phyloP scores from a whole-genome alignment of 1,284 basidiomycete genomes.

The Boletus sp. region DNA sequence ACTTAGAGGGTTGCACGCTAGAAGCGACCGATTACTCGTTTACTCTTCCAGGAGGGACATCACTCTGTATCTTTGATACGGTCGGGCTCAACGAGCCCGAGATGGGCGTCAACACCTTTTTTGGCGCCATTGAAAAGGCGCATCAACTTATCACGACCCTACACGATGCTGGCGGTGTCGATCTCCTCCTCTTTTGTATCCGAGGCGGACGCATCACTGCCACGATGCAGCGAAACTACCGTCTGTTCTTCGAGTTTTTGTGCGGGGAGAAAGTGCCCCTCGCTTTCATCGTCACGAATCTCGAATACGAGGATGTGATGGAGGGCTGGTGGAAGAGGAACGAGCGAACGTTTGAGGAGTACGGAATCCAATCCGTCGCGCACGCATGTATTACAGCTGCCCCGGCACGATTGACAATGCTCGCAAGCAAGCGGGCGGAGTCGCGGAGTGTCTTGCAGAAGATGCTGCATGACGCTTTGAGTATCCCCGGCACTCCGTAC shows the following conservation, averaged over 20 bases:
- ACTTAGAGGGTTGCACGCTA: neutral
- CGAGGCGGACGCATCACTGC: neutral
- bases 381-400: constrained; percentile 1
- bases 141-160: neutral
- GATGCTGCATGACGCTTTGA: neutral
- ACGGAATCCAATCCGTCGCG: neutral
- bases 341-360: neutral
- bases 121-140: constrained; percentile 1
- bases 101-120: neutral
- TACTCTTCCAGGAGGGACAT: neutral
- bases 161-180: neutral
- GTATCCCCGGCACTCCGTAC: neutral
- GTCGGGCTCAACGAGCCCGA: constrained; percentile 1
- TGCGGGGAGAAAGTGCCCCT: neutral
- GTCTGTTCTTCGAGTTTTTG: neutral
- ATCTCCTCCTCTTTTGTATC: constrained; percentile 7
- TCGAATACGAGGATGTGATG: neutral
- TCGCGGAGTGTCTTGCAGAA: neutral
- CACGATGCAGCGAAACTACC: neutral
- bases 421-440: neutral
- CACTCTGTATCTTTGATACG: neutral
- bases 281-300: constrained; percentile 1
- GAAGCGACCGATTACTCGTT: neutral
- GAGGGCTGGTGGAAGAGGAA: constrained; percentile 1
- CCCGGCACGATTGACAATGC: neutral